Conservation (phyloP, 2,329 filamentous ascomycete species). For the Colletotrichum cereale region DNA sequence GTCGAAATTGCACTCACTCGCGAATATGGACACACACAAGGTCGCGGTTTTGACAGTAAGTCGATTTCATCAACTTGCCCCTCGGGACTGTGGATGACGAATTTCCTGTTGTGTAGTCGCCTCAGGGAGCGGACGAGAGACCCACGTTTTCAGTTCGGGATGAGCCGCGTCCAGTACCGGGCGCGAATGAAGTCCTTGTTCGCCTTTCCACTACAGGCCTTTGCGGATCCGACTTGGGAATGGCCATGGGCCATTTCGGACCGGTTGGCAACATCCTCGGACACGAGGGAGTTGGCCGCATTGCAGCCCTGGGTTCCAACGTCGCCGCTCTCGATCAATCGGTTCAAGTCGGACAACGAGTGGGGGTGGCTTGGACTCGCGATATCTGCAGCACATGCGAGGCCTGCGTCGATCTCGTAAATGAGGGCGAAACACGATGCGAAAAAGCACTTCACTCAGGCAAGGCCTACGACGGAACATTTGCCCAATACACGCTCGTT, state of each 20-base stretch:
- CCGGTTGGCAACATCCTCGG: conserved; percentile 52
- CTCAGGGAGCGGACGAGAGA: neutral
- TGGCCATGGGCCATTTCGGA: conserved; percentile 54
- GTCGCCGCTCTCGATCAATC: conserved; percentile 44
- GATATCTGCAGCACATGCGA: conserved; percentile 52
- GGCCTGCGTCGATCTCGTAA: conserved; percentile 46
- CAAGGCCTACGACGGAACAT: conserved; percentile 52
- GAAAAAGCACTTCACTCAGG: conserved; percentile 50
- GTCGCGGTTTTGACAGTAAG: conserved; percentile 5
- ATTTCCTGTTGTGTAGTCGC: neutral
- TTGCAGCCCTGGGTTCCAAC: conserved; percentile 53
- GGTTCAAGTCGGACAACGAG: conserved; percentile 49
- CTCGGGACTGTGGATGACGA: neutral
- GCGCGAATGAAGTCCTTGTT: conserved; percentile 49
- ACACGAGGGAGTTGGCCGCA: conserved; percentile 59
- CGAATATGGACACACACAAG: conserved; percentile 6
- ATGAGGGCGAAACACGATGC: conserved; percentile 54
- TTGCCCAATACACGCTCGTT: conserved; percentile 54
- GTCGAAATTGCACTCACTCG: too few species aligned
- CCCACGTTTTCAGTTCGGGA: conserved; percentile 25
- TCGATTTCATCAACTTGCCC: neutral
- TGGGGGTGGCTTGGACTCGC: conserved; percentile 55
- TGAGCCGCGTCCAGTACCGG: conserved; percentile 25
- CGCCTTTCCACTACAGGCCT: conserved; percentile 51
- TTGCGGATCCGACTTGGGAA: conserved; percentile 54